Conservation (phyloP, 2,329 filamentous ascomycete species). For the Fusarium miscanthi region DNA sequence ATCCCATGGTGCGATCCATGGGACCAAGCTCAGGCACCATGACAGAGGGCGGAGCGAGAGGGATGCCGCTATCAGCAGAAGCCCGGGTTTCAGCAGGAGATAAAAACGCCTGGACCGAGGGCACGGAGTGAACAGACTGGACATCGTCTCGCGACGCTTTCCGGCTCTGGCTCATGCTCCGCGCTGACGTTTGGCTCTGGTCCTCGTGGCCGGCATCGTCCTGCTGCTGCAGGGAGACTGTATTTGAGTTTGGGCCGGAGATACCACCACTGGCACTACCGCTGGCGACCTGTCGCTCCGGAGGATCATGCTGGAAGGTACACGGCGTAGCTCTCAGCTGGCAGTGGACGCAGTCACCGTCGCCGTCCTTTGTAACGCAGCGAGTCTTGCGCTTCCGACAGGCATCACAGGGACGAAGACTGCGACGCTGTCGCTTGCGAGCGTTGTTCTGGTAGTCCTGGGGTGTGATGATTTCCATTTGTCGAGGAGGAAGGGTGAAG, state of each 20-base stretch:
- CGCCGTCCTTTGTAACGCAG: constrained; percentile 48
- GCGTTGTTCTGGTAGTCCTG: constrained; percentile 47
- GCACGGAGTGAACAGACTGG: constrained; percentile 39
- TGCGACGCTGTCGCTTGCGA: constrained; percentile 47
- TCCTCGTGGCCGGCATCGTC: constrained; percentile 37
- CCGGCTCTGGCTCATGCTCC: constrained; percentile 31
- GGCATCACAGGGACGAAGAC: constrained; percentile 48
- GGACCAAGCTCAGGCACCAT: constrained; percentile 30
- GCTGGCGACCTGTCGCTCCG: constrained; percentile 40
- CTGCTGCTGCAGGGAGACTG: constrained; percentile 7
- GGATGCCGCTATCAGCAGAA: constrained; percentile 39
- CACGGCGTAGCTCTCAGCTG: constrained; percentile 44
- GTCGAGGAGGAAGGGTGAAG: constrained; percentile 1
- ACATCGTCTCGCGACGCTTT: constrained; percentile 43
- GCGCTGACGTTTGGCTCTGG: constrained; percentile 16
- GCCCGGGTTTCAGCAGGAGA: constrained; percentile 43
- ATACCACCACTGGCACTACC: constrained; percentile 20
- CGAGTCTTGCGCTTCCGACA: constrained; percentile 50
- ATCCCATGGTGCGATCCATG: constrained; percentile 42
- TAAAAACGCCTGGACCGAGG: constrained; percentile 41
- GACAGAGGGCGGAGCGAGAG: constrained; percentile 29
- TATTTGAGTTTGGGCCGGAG: constrained; percentile 2
- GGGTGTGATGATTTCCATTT: constrained; percentile 49
- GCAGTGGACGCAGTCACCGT: constrained; percentile 45
- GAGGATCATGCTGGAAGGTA: constrained; percentile 47